Evolutionary conservation across 345 rosid genomes (phyloP).

Genomic region (Turritis glabra): DNA sequence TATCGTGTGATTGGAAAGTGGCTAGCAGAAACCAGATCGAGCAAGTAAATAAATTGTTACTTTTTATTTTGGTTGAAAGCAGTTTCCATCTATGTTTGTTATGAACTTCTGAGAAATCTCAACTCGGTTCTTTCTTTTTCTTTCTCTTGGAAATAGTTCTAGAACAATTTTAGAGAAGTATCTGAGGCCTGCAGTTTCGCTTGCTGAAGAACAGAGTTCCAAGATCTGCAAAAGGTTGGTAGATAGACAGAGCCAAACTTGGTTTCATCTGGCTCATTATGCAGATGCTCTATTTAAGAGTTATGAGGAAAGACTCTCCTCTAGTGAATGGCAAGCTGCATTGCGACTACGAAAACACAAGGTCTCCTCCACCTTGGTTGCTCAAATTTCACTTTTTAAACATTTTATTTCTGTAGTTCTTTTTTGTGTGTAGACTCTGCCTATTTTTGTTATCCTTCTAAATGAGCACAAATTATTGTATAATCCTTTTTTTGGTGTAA

Average conservation of each 20-base stretch:
- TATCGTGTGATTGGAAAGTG: conserved; percentile 91
- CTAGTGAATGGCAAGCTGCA: conserved; percentile 99
- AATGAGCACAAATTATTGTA: conserved; percentile 1
- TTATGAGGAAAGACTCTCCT: conserved; percentile 84
- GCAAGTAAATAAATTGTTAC: conserved; percentile 58
- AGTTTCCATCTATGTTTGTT: conserved; percentile 4
- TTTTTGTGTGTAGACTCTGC: neutral
- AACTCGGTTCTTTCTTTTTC: neutral
- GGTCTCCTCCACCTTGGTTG: conserved; percentile 45
- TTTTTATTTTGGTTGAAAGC: conserved; percentile 23
- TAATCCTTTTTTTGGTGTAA: neutral
- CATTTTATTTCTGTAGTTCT: neutral
- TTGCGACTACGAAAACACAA: conserved; percentile 85
- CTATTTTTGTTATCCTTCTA: neutral
- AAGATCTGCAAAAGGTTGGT: conserved; percentile 55
- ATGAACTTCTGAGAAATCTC: conserved; percentile 21
- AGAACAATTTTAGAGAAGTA: conserved; percentile 92
- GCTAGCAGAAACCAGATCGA: conserved; percentile 97
- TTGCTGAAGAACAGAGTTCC: conserved; percentile 57
- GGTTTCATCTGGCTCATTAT: conserved; percentile 93
- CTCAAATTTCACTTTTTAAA: neutral
- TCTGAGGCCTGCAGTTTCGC: conserved; percentile 86
- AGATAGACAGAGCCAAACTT: conserved; percentile 77
- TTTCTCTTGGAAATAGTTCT: conserved; percentile 59
- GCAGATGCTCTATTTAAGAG: conserved; percentile 88